A percentile compares a stretch with the other conserved stretches of the same genome.
These are phyloP conservation scores for Hirschfeldia incana DNA, from an alignment of 345 rosid species.

Conservation along the genomic window DNA sequence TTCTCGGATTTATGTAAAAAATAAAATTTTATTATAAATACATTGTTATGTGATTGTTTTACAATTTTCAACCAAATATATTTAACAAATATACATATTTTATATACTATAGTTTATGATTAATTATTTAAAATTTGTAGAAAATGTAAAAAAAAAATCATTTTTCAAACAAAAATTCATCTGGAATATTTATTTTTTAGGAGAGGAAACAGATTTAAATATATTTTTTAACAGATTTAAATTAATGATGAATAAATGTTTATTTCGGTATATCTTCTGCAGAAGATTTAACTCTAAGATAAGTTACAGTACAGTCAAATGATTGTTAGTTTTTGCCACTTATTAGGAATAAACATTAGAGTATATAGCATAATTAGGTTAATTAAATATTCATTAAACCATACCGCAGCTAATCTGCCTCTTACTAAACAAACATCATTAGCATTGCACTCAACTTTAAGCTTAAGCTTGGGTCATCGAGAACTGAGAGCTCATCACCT, in stretches of 20 bases:
- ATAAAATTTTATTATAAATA: too few species aligned
- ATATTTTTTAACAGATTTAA: too few species aligned
- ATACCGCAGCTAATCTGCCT: background rate
- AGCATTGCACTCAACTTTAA: background rate
- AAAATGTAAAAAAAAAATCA: background rate
- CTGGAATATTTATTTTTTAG: background rate
- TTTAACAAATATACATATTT: background rate
- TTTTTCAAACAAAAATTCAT: background rate
- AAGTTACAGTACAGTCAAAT: too few species aligned
- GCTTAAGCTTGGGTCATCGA: background rate
- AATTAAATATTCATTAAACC: too few species aligned
- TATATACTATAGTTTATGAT: background rate
- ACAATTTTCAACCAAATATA: background rate
- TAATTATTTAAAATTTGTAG: too few species aligned
- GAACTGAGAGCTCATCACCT: slow-evolving; percentile 19
- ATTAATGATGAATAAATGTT: too few species aligned
- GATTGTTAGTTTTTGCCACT: too few species aligned
- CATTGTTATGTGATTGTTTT: too few species aligned
- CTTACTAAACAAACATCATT: background rate
- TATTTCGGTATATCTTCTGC: background rate
- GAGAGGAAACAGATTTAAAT: background rate
- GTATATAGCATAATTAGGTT: too few species aligned
- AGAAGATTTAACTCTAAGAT: slow-evolving; percentile 11
- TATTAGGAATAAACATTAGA: too few species aligned
- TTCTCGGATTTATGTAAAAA: background rate